phyloP scores from a whole-genome alignment of 331 rosid species.

The Arachis monticola region DNA sequence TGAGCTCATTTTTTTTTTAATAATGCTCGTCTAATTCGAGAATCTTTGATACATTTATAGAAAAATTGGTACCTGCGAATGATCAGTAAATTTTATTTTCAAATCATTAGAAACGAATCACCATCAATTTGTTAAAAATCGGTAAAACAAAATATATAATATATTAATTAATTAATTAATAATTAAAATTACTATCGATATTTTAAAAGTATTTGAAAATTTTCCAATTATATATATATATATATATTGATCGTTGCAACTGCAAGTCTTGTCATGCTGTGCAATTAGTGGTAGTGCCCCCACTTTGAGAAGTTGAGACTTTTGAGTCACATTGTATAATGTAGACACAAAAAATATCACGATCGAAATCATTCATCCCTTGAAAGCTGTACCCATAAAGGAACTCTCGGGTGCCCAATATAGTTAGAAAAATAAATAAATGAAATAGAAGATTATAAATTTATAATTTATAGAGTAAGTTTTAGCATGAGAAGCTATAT shows the following conservation, averaged over 20 bases:
- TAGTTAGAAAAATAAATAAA: background rate
- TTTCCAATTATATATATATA: no score
- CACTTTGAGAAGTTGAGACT: conserved; percentile 35
- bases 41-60: no score
- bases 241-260: background rate
- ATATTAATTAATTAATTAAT: no score
- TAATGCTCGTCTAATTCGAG: no score
- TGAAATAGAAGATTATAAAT: background rate
- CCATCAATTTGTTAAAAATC: no score
- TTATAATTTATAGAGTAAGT: conserved; percentile 14
- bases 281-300: conserved; percentile 46
- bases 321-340: conserved; percentile 35
- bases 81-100: no score
- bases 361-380: conserved; percentile 43
- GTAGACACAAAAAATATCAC: conserved; percentile 39
- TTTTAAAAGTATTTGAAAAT: no score
- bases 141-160: no score
- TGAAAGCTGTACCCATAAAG: conserved; percentile 33
- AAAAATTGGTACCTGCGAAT: no score
- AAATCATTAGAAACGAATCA: no score
- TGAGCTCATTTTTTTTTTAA: no score
- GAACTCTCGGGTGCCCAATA: conserved; percentile 29
- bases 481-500: conserved; percentile 19
- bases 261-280: background rate
- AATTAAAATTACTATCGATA: no score